These are phyloP conservation scores for Syncephalastrum racemosum DNA, from an alignment of 371 early-diverging fungal genomes.

Conservation along the genomic window DNA sequence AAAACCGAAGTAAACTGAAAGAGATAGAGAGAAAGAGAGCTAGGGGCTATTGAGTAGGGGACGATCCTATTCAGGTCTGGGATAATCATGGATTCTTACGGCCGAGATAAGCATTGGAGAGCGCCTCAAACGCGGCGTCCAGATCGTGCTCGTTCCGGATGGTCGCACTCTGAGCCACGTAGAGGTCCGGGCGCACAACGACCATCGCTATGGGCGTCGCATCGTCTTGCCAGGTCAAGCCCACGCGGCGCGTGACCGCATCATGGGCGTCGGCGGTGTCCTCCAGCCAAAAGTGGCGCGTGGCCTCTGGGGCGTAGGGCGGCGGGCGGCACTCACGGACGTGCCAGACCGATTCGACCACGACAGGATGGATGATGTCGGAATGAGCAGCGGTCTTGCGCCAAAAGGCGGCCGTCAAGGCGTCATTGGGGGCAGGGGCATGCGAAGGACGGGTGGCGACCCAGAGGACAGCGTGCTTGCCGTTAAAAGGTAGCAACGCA, in stretches of 20 bases:
- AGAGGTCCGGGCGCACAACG: slow-evolving; percentile 14
- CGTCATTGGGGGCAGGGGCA: neutral
- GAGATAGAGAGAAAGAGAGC: too few species aligned
- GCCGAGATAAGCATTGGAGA: neutral
- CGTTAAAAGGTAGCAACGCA: neutral
- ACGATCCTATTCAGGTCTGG: too few species aligned
- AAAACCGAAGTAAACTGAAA: too few species aligned
- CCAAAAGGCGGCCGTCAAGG: neutral
- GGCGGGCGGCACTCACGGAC: neutral
- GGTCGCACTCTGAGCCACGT: slow-evolving; percentile 9
- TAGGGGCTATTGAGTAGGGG: too few species aligned
- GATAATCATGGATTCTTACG: too few species aligned
- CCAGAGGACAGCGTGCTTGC: slow-evolving; percentile 4
- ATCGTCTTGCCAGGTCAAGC: slow-evolving; percentile 3
- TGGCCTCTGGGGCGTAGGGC: neutral
- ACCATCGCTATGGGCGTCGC: slow-evolving; percentile 11
- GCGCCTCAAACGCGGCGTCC: slow-evolving; percentile 6
- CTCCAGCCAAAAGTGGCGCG: slow-evolving; percentile 7
- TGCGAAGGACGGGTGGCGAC: slow-evolving; percentile 1
- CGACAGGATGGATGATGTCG: slow-evolving; percentile 2
- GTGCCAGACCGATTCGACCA: slow-evolving; percentile 14
- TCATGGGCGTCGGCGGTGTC: neutral
- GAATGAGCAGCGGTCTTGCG: neutral
- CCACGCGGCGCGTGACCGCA: slow-evolving; percentile 5
- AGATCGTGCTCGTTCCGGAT: slow-evolving; percentile 5